Base-by-base conservation (phyloP, 441 rosid genomes). In the Pelargonium myrrhifolium region DNA sequence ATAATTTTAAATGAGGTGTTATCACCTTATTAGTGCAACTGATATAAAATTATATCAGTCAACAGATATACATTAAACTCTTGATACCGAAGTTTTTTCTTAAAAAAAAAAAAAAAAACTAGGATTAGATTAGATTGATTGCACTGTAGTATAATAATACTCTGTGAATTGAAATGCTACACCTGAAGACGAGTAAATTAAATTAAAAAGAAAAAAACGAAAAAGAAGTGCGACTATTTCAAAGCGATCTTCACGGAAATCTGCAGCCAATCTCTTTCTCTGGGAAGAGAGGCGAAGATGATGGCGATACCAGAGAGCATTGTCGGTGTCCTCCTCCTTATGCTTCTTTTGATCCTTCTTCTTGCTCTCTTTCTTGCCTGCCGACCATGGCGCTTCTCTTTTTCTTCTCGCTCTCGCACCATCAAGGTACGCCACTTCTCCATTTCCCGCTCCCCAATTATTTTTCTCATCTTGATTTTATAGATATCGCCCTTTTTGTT, bases 351-450 rank as follows among this genome's bases (percentile, higher is more conserved):
- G 74, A 70, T 90, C 81, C 22, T 86, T 81, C 40, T 93, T 72
- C 69, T 84, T 80, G 60, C 53, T 12, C 53, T 89, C 86, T 70
- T 90, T 71, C 45, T 85, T 77, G 90, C 85, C 81, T 90, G 87
- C 80, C 85, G 84, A 72, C 97, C 98, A 74, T 93, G 98, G 97
- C 98, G 95, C 20, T 84, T 74, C 78, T 59, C 81, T 74, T 71
- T 77, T 65, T 75, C 71, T 20, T 68, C 72, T 65, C 84, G 79
- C 76, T 71, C 84, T 37, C 77, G 75, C 70, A 8, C 59, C 81
- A 43, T 75, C 82, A 82, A 89, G 97, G 98, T 89, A 72, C 20
- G 26, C 26, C 42, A 1, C 42, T 12, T 10, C 28, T 43, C 31
- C 20, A n/a, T 4, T 17, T 45, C 51, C 17, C 20, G 20, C 15